phyloP scores from a whole-genome alignment of 23 red algal species.

The Gracilaria caudata region DNA sequence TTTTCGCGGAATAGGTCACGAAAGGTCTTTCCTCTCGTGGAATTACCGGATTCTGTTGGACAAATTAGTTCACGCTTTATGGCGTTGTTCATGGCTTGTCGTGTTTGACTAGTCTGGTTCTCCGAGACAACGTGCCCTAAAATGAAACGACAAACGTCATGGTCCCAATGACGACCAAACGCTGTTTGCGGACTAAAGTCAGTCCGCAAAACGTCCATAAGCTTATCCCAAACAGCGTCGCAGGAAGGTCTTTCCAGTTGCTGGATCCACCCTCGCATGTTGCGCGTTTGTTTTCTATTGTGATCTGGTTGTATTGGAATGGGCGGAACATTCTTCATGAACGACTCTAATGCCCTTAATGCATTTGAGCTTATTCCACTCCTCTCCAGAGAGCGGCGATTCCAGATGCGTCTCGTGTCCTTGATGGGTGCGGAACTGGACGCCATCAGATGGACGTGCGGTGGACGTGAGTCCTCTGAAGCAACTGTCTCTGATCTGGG shows the following conservation, averaged over 20 bases:
- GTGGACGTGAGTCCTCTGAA: conserved; percentile 1
- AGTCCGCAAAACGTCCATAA: conserved; percentile 13
- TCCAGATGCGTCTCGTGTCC: conserved; percentile 42
- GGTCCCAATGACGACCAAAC: conserved; percentile 35
- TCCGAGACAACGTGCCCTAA: conserved; percentile 36
- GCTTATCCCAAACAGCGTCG: conserved; percentile 19
- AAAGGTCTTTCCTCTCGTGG: conserved; percentile 45
- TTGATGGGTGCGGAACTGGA: neutral
- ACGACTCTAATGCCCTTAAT: conserved; percentile 34
- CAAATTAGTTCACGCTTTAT: conserved; percentile 60
- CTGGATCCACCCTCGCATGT: conserved; percentile 60
- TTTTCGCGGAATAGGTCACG: conserved; percentile 63
- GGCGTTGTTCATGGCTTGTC: conserved; percentile 62
- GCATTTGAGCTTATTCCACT: conserved; percentile 18
- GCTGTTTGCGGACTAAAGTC: conserved; percentile 14
- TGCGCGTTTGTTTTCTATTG: conserved; percentile 16
- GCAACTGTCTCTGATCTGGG: neutral
- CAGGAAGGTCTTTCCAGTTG: conserved; percentile 17
- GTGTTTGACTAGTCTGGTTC: conserved; percentile 31
- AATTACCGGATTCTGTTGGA: conserved; percentile 34
- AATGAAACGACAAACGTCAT: conserved; percentile 48
- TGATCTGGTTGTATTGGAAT: conserved; percentile 49
- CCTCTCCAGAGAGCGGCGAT: conserved; percentile 3
- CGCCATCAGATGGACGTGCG: neutral
- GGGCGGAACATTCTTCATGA: conserved; percentile 22